phyloP scores from a whole-genome alignment of 805 yeast genomes.

The Lipomyces sp. region DNA sequence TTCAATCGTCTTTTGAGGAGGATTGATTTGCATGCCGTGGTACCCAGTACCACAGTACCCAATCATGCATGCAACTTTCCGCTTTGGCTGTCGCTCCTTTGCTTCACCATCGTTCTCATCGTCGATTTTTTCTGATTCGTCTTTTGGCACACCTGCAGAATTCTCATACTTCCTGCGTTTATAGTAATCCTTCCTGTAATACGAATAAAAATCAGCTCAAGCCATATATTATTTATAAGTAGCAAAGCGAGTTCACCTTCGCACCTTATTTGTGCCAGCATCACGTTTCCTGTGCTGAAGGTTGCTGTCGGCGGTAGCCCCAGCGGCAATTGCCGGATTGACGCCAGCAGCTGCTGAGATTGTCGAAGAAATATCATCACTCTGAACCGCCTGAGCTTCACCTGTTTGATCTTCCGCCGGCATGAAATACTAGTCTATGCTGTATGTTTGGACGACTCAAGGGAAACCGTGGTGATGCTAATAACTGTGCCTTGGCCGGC shows the following conservation, averaged over 20 bases:
- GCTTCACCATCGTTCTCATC: constrained; percentile 17
- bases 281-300: constrained; percentile 6
- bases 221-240: background rate
- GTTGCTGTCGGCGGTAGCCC: background rate
- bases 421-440: background rate
- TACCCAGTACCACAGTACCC: constrained; percentile 98
- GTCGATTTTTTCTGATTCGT: constrained; percentile 4
- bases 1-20: constrained; percentile 87
- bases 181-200: background rate
- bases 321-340: background rate
- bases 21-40: constrained; percentile 90
- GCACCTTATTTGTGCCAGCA: constrained; percentile 22
- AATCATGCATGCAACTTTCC: constrained; percentile 84
- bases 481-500: background rate
- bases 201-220: background rate
- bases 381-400: background rate
- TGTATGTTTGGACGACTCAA: background rate
- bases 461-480: background rate
- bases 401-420: background rate
- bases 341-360: background rate
- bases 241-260: constrained; percentile 25
- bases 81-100: constrained; percentile 57
- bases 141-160: background rate
- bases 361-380: constrained; percentile 1
- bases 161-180: constrained; percentile 8